These are phyloP conservation scores for Myrmaecium sp. DNA, from an alignment of 2,329 filamentous ascomycete genomes.

Conservation along the genomic window DNA sequence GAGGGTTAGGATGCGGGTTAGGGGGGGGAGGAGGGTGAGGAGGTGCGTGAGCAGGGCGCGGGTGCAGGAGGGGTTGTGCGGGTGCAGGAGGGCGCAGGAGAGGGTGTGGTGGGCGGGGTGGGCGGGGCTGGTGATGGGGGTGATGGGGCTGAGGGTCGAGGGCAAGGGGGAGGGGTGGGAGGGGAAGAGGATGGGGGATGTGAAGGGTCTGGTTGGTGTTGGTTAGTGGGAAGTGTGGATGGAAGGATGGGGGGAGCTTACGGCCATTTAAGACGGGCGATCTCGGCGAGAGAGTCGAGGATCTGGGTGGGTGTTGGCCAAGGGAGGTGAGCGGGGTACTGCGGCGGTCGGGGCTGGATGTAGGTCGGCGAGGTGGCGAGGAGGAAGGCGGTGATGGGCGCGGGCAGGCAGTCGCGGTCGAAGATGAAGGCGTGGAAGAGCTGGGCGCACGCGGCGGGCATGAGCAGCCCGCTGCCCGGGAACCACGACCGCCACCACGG, in stretches of 20 bases:
- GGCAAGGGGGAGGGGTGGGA: constrained; percentile 46
- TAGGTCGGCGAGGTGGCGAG: constrained; percentile 59
- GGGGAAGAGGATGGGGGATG: constrained; percentile 77
- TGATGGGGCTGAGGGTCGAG: constrained; percentile 46
- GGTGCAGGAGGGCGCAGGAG: constrained; percentile 81
- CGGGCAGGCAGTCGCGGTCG: constrained; percentile 34
- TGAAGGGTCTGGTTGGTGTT: constrained; percentile 41
- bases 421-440: constrained; percentile 34
- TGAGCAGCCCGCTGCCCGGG: constrained; percentile 34
- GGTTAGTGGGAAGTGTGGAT: constrained; percentile 8
- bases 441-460: constrained; percentile 32
- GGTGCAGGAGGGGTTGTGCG: constrained; percentile 70
- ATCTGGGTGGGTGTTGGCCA: constrained; percentile 69
- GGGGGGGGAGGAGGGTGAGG: constrained; percentile 62
- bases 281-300: constrained; percentile 63
- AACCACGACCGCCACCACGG: constrained; percentile 60
- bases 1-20: constrained; percentile 62
- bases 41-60: constrained; percentile 80
- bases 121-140: constrained; percentile 64
- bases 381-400: constrained; percentile 48
- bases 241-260: constrained; percentile 23
- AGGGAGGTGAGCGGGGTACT: constrained; percentile 45
- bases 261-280: constrained; percentile 74
- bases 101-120: constrained; percentile 75
- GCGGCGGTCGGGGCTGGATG: constrained; percentile 52